These are phyloP conservation scores for Huiozyma sinensis DNA, from an alignment of 805 yeast genomes.

Conservation along the genomic window DNA sequence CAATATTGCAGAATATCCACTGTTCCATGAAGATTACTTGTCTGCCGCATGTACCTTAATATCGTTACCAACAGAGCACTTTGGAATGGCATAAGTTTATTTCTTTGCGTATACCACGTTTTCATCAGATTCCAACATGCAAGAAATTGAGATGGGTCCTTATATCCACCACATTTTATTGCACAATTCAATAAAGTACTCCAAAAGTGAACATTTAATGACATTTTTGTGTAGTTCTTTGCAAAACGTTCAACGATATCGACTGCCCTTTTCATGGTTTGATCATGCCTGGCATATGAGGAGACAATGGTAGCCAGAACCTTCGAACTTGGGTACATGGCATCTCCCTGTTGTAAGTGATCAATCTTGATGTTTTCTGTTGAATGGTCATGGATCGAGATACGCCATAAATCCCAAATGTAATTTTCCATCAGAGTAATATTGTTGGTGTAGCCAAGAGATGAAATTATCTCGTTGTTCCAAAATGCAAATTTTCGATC, in stretches of 20 bases:
- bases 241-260: constrained; percentile 13
- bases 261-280: constrained; percentile 9
- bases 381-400: neutral
- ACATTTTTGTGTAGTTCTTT: constrained; percentile 12
- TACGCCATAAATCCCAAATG: constrained; percentile 14
- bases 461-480: constrained; percentile 17
- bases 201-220: constrained; percentile 19
- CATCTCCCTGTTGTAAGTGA: neutral
- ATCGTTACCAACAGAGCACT: constrained; percentile 10
- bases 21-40: constrained; percentile 13
- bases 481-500: constrained; percentile 7
- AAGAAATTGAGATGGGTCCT: too few species aligned
- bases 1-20: constrained; percentile 8
- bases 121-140: constrained; percentile 16
- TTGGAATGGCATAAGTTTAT: constrained; percentile 11
- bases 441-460: constrained; percentile 17
- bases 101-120: constrained; percentile 12
- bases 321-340: constrained; percentile 11
- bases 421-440: constrained; percentile 10
- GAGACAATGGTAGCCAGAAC: constrained; percentile 15
- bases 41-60: constrained; percentile 6
- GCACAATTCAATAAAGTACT: constrained; percentile 8
- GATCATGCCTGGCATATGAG: constrained; percentile 11
- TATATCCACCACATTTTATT: neutral
- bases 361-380: neutral